Conservation (phyloP, 108 stramenopile species). For the Stephanodiscus triporus region DNA sequence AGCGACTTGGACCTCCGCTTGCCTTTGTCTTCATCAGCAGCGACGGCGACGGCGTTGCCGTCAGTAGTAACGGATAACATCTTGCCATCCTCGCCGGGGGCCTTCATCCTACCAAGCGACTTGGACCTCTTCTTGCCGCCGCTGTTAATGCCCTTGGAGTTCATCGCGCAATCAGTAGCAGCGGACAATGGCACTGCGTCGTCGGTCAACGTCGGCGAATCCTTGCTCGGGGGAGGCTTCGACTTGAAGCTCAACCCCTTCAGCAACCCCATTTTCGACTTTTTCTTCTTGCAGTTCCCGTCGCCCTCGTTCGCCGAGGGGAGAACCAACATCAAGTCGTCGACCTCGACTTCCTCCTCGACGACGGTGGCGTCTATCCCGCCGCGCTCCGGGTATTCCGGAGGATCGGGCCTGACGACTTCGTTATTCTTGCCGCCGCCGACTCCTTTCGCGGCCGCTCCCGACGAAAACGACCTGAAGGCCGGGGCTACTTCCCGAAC, state of each 20-base stretch:
- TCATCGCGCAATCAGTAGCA: too few species aligned
- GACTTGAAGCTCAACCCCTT: constrained; percentile 4
- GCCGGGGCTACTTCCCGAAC: too few species aligned
- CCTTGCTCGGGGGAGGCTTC: not conserved
- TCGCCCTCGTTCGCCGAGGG: not conserved
- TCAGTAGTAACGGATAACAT: not conserved
- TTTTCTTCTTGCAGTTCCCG: not conserved
- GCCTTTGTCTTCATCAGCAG: not conserved
- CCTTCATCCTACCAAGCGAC: too few species aligned
- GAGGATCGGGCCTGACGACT: not conserved
- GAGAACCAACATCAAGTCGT: not conserved
- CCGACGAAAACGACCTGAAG: too few species aligned
- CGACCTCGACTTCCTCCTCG: constrained; percentile 3
- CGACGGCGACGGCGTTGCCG: not conserved
- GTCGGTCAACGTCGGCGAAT: not conserved
- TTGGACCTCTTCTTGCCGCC: too few species aligned
- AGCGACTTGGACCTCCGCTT: not conserved
- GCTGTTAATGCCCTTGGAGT: too few species aligned
- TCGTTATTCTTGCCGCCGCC: not conserved
- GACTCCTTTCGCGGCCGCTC: too few species aligned
- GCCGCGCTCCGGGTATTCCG: not conserved
- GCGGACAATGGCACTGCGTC: not conserved
- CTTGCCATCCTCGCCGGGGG: too few species aligned
- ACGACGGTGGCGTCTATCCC: not conserved
- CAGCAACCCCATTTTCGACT: not conserved